Evolutionary conservation across 345 rosid genomes (phyloP).

Genomic region (Dovyalis caffra): DNA sequence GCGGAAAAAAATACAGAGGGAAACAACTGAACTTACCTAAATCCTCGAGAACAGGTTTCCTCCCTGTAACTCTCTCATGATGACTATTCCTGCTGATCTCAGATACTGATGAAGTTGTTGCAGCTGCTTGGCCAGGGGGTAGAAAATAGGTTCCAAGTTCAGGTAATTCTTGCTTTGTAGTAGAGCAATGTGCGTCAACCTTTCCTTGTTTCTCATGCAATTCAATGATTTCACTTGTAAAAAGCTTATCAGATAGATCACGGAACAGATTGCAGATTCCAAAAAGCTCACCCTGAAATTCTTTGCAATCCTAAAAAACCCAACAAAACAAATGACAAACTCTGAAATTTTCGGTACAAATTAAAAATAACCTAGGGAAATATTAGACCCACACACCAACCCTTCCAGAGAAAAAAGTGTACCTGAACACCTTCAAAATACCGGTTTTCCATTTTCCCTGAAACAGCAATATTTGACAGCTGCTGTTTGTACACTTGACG

Average conservation of each 20-base stretch:
- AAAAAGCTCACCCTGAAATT: slow-evolving; percentile 89
- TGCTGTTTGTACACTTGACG: slow-evolving; percentile 97
- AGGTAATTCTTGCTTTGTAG: slow-evolving; percentile 26
- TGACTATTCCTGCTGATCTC: slow-evolving; percentile 14
- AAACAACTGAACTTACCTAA: slow-evolving; percentile 47
- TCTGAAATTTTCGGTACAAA: background rate
- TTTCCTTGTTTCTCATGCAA: slow-evolving; percentile 41
- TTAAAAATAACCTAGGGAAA: background rate
- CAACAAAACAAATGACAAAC: slow-evolving; percentile 6
- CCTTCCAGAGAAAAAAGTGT: background rate
- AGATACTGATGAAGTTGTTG: slow-evolving; percentile 11
- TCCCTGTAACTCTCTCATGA: slow-evolving; percentile 15
- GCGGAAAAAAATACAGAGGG: background rate
- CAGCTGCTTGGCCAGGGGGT: slow-evolving; percentile 19
- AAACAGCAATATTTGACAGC: slow-evolving; percentile 89
- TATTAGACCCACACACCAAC: background rate
- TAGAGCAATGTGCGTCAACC: slow-evolving; percentile 12
- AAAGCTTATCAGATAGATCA: slow-evolving; percentile 83
- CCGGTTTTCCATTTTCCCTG: slow-evolving; percentile 91
- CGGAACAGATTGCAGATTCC: slow-evolving; percentile 92
- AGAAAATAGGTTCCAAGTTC: slow-evolving; percentile 21
- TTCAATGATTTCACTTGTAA: slow-evolving; percentile 81
- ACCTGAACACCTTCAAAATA: slow-evolving; percentile 99
- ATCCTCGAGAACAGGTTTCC: slow-evolving; percentile 48
- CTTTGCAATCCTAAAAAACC: slow-evolving; percentile 77